These are phyloP conservation scores for Falciphora oryzae DNA, from an alignment of 2,329 filamentous ascomycete genomes.

Conservation along the genomic window DNA sequence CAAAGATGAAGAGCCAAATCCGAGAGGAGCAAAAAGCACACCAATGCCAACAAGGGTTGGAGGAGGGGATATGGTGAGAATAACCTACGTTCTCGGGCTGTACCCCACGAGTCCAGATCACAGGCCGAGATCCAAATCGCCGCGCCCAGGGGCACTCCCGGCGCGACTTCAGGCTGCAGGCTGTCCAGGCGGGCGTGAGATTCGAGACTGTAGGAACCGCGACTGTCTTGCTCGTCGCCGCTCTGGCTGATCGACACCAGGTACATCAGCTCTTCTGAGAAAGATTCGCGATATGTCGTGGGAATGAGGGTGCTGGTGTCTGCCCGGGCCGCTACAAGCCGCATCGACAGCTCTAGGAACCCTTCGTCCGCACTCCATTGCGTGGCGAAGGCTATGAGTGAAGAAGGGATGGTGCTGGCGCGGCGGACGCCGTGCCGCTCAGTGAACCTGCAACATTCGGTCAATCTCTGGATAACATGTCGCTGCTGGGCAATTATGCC, in stretches of 20 bases:
- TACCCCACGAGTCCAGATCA: background rate
- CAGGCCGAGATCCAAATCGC: conserved; percentile 4
- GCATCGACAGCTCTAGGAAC: background rate
- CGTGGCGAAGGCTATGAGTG: background rate
- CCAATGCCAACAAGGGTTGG: background rate
- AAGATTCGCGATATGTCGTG: background rate
- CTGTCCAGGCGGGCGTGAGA: background rate
- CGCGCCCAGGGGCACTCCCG: background rate
- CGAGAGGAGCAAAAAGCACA: background rate
- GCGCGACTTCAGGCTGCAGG: background rate
- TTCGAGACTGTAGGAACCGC: no score
- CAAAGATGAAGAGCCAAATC: background rate
- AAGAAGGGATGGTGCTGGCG: background rate
- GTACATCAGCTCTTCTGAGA: background rate
- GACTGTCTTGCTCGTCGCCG: background rate
- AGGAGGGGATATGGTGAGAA: background rate
- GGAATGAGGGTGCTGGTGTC: background rate
- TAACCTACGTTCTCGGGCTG: background rate
- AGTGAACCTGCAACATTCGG: no score
- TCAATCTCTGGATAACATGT: background rate
- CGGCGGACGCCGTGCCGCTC: background rate
- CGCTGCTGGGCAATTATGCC: background rate
- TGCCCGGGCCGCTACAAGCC: background rate
- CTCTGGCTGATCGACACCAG: background rate
- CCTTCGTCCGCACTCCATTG: background rate